These are phyloP conservation scores for Rhodotorula sp. DNA, from an alignment of 1,284 basidiomycete genomes.

Conservation along the genomic window DNA sequence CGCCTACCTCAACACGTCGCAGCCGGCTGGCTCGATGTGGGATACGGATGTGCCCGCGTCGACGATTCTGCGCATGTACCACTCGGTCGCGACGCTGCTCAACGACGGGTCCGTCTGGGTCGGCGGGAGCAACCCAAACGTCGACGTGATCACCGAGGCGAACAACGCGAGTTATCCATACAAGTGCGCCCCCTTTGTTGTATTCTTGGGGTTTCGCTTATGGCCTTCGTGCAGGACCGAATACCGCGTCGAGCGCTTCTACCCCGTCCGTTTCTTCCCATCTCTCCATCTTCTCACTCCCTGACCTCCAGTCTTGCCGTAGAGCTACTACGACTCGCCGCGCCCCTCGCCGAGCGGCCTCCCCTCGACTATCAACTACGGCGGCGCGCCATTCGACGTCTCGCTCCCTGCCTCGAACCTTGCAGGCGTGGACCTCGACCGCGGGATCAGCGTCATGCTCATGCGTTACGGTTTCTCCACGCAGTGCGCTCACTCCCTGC, in stretches of 20 bases:
- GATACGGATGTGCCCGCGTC: constrained; percentile 43
- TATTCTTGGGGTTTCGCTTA: neutral
- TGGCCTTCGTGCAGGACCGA: constrained; percentile 34
- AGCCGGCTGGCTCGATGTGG: constrained; percentile 48
- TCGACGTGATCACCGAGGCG: constrained; percentile 26
- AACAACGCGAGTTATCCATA: constrained; percentile 14
- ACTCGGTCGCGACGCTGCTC: constrained; percentile 53
- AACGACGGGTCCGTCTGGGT: constrained; percentile 50
- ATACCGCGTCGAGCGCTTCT: constrained; percentile 50
- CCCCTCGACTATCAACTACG: constrained; percentile 74
- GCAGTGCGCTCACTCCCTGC: neutral
- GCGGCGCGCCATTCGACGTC: constrained; percentile 76
- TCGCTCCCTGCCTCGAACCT: constrained; percentile 57
- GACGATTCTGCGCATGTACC: constrained; percentile 51
- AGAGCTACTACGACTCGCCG: constrained; percentile 63
- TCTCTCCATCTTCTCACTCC: neutral
- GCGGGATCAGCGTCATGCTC: constrained; percentile 72
- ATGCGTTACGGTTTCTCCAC: constrained; percentile 85
- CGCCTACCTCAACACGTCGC: constrained; percentile 50
- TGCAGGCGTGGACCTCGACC: constrained; percentile 51
- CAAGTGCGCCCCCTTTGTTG: neutral
- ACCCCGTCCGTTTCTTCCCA: constrained; percentile 56
- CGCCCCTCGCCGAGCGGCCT: constrained; percentile 73
- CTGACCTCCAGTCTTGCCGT: neutral
- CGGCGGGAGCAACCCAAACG: constrained; percentile 16